Conservation (phyloP, 1,139 yeast genomes). For the Zygosaccharomyces sapae region DNA sequence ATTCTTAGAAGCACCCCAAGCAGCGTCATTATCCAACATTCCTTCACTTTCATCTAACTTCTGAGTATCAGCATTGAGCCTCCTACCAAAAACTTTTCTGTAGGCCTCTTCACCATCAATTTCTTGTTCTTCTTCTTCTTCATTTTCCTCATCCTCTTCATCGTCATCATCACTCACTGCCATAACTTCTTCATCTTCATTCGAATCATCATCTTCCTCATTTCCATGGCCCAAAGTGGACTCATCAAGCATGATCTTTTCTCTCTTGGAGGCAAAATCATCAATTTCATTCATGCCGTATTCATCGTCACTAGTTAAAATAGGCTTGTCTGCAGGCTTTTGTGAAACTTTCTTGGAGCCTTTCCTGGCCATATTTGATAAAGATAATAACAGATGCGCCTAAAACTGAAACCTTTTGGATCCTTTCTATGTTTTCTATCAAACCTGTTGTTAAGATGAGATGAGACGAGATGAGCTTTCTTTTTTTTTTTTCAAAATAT, state of each 20-base stretch:
- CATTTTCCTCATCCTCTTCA: slow-evolving; percentile 43
- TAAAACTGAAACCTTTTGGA: background rate
- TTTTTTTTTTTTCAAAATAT: slow-evolving; percentile 3
- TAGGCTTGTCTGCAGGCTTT: background rate
- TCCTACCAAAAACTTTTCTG: slow-evolving; percentile 39
- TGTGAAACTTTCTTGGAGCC: slow-evolving; percentile 5
- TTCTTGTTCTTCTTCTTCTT: slow-evolving; percentile 48
- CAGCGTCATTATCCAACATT: slow-evolving; percentile 53
- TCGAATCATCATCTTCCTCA: slow-evolving; percentile 21
- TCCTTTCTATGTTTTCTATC: background rate
- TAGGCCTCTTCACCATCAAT: slow-evolving; percentile 42
- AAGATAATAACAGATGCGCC: background rate
- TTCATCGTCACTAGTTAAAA: slow-evolving; percentile 19
- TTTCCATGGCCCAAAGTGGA: slow-evolving; percentile 46
- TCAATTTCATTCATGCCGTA: slow-evolving; percentile 64
- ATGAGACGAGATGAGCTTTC: slow-evolving; percentile 17
- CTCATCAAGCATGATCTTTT: slow-evolving; percentile 54
- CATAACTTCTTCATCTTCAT: slow-evolving; percentile 47
- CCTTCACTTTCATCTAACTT: slow-evolving; percentile 43
- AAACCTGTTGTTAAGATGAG: slow-evolving; percentile 6
- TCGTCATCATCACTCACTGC: slow-evolving; percentile 35
- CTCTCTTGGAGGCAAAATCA: slow-evolving; percentile 62
- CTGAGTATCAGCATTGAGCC: slow-evolving; percentile 38
- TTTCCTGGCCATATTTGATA: slow-evolving; percentile 12
- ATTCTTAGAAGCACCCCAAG: slow-evolving; percentile 76